These are phyloP conservation scores for Candida nemodendra DNA, from an alignment of 805 yeast species.

Conservation along the genomic window DNA sequence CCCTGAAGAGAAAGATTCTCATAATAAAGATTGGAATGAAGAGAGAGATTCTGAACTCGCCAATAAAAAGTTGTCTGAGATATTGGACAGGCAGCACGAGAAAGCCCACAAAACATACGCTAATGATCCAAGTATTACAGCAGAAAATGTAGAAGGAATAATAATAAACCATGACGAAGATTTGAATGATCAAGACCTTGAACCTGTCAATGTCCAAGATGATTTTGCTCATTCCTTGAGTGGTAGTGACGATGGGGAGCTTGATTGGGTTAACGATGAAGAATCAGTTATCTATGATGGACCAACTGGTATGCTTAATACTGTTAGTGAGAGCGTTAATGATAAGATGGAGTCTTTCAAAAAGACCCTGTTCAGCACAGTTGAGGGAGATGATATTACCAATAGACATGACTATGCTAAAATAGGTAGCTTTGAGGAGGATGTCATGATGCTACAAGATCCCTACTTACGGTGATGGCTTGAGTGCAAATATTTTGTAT, in stretches of 20 bases:
- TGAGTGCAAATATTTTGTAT: too few species aligned
- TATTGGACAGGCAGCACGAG: constrained; percentile 35
- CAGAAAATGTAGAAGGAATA: constrained; percentile 12
- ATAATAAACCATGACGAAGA: constrained; percentile 8
- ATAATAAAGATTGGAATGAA: constrained; percentile 7
- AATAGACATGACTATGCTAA: not conserved
- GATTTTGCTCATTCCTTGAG: constrained; percentile 15
- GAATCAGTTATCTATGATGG: constrained; percentile 51
- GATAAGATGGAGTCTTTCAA: constrained; percentile 25
- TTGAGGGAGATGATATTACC: not conserved
- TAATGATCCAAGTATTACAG: constrained; percentile 24
- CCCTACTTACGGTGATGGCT: not conserved
- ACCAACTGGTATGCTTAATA: constrained; percentile 67
- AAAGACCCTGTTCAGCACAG: constrained; percentile 19
- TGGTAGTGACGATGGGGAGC: constrained; percentile 22
- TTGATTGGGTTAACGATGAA: constrained; percentile 53
- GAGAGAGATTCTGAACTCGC: constrained; percentile 3
- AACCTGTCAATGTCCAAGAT: constrained; percentile 7
- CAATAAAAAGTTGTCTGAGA: constrained; percentile 23
- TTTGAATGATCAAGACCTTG: not conserved
- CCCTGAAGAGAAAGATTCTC: constrained; percentile 9
- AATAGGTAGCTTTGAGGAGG: constrained; percentile 1
- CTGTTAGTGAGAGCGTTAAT: constrained; percentile 50
- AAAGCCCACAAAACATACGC: constrained; percentile 37
- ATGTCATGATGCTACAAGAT: not conserved